These are phyloP conservation scores for Wickerhamomyces silvicola DNA, from an alignment of 805 yeast genomes.

Conservation along the genomic window DNA sequence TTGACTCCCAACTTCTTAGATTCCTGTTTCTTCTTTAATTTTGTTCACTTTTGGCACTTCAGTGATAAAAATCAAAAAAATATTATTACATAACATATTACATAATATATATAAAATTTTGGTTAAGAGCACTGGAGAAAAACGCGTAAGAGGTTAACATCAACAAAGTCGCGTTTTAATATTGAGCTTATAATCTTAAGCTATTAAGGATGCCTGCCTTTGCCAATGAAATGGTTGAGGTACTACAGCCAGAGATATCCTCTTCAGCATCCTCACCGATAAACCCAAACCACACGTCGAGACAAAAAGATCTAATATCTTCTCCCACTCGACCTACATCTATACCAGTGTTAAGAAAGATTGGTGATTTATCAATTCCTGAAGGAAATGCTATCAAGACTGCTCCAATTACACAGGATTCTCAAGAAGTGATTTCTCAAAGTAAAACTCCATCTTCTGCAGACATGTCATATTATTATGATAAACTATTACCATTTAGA, in stretches of 20 bases:
- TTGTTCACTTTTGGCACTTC: no score
- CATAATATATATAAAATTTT: no score
- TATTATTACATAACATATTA: no score
- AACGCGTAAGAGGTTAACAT: no score
- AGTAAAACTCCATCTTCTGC: constrained; percentile 26
- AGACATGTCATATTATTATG: constrained; percentile 70
- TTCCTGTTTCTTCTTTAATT: no score
- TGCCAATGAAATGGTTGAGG: constrained; percentile 7
- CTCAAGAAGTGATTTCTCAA: constrained; percentile 2
- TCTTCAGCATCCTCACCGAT: constrained; percentile 21
- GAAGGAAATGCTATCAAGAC: no score
- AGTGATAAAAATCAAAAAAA: no score
- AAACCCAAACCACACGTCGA: constrained; percentile 13
- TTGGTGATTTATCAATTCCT: constrained; percentile 1
- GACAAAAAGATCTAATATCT: constrained; percentile 6
- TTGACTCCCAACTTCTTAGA: no score
- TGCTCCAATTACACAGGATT: no score
- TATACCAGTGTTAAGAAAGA: not conserved
- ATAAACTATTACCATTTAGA: constrained; percentile 67
- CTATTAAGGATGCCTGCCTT: constrained; percentile 15
- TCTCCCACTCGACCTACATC: constrained; percentile 12
- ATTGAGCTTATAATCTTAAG: no score
- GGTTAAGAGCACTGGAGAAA: no score
- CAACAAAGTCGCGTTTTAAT: no score
- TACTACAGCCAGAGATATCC: constrained; percentile 9